Base-by-base conservation (phyloP, 805 yeast species). In the Lachancea fermentati region DNA sequence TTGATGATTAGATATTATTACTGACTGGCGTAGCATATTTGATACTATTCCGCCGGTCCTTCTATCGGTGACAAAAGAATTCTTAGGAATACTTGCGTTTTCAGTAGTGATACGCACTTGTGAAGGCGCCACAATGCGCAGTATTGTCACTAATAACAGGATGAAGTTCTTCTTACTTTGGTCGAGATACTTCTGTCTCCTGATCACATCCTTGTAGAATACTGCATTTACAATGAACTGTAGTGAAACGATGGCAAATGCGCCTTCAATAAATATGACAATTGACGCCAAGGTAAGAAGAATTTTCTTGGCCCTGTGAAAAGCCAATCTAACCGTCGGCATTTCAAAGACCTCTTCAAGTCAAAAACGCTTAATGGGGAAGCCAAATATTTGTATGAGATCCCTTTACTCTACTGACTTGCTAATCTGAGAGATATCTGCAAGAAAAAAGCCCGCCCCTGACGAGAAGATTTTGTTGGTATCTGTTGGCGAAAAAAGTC, bases 1-100 rank as follows among this genome's bases (percentile, higher is more conserved):
- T 64, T 89, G 97, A 62, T 91, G 97, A 57, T 91, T 91, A n/a
- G 93, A 77, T 26, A 89, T 80, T 34, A 82, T 58, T 2, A 91
- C 72, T 0, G 85, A 71, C 30, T 78, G 72, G 15, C 74, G 75
- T 5, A 68, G 59, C 32, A 81, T 52, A 48, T 54, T 34, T 3
- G 65, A 58, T 5, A 43, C 13, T 11, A 60, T 44, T 35, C 52
- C 45, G 2, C 55, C 50, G 8, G 44, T 48, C n/a, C 43, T 39
- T 57, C 58, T 8, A 40, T 52, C 44, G 42, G 39, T 51, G 41
- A 44, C 44, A 47, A 68, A 62, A 5, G 66, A 52, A 8, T 61
- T 66, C 36, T 46, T 60, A 42, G 65, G 63, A 19, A 68, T 51
- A 4, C 66, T 40, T 19, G 63, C 57, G 47, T 70, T 45, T 15